Percentiles rank a stretch among this genome's conserved stretches.
Conservation (phyloP, 2,329 filamentous ascomycete genomes). For the Alternaria incomplexa region DNA sequence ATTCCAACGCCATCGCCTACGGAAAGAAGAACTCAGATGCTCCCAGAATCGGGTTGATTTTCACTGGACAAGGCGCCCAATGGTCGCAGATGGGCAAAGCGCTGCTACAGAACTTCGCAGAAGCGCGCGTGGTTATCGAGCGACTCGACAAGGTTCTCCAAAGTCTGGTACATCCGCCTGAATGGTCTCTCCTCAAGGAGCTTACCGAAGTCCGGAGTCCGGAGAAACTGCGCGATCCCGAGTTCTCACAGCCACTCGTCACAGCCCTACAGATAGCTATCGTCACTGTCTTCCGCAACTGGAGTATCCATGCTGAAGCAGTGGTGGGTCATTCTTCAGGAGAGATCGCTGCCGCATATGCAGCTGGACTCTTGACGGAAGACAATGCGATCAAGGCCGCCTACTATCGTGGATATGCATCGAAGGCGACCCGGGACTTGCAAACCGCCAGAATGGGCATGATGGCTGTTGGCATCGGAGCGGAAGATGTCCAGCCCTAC, state of each 20-base stretch:
- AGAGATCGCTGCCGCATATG: slow-evolving; percentile 29
- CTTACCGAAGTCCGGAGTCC: background rate
- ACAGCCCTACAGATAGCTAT: slow-evolving; percentile 22
- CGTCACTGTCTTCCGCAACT: slow-evolving; percentile 8
- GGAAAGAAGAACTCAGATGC: background rate
- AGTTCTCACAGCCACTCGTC: slow-evolving; percentile 19
- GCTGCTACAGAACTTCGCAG: slow-evolving; percentile 5
- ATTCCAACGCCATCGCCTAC: background rate
- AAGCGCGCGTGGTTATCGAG: background rate
- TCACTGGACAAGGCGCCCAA: slow-evolving; percentile 6
- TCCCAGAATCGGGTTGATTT: slow-evolving; percentile 16
- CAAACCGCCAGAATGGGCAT: slow-evolving; percentile 10
- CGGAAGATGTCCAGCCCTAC: background rate
- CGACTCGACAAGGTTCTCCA: slow-evolving; percentile 14
- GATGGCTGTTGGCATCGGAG: slow-evolving; percentile 28
- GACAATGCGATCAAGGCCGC: no score
- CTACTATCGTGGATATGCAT: no score
- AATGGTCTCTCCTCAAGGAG: slow-evolving; percentile 16
- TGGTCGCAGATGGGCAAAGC: slow-evolving; percentile 3
- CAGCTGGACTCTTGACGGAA: background rate
- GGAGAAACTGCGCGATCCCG: slow-evolving; percentile 2
- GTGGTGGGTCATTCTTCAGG: slow-evolving; percentile 30
- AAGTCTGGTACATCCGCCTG: slow-evolving; percentile 7
- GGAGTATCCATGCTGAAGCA: background rate
- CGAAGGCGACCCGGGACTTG: no score